These are phyloP conservation scores for Lanmaoa rubissima DNA, from an alignment of 768 basidiomycete genomes.

Conservation along the genomic window DNA sequence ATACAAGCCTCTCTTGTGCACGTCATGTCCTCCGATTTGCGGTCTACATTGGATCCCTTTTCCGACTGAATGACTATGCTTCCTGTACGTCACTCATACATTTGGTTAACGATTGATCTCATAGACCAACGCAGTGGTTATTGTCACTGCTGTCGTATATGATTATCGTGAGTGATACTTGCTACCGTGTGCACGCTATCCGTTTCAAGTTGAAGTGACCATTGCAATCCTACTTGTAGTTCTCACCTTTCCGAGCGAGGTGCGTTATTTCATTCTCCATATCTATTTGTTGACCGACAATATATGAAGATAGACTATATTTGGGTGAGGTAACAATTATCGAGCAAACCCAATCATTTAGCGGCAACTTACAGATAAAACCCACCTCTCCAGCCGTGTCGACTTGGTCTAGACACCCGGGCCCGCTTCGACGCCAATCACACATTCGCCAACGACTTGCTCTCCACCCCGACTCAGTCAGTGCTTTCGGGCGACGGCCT, in stretches of 20 bases:
- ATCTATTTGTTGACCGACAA: background rate
- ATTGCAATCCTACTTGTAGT: background rate
- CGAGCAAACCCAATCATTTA: too few relatives aligned
- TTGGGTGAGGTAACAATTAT: constrained; percentile 3
- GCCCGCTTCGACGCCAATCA: too few relatives aligned
- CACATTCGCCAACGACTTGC: too few relatives aligned
- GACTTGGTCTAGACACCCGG: too few relatives aligned
- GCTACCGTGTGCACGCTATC: background rate
- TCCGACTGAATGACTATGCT: background rate
- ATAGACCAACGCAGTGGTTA: background rate
- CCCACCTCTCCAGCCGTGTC: too few relatives aligned
- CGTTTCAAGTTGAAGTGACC: background rate
- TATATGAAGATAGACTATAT: constrained; percentile 6
- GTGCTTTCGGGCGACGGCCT: too few relatives aligned
- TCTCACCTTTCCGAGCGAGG: constrained; percentile 7
- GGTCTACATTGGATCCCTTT: background rate
- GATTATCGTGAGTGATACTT: constrained; percentile 6
- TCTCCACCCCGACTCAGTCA: too few relatives aligned
- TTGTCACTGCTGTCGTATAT: background rate
- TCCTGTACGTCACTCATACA: background rate
- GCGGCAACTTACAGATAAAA: too few relatives aligned
- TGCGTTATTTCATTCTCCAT: background rate
- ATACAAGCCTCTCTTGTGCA: too few relatives aligned
- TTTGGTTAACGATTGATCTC: background rate
- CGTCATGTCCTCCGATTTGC: constrained; percentile 1